phyloP scores from a whole-genome alignment of 345 rosid species.

The Euphorbia peplus region DNA sequence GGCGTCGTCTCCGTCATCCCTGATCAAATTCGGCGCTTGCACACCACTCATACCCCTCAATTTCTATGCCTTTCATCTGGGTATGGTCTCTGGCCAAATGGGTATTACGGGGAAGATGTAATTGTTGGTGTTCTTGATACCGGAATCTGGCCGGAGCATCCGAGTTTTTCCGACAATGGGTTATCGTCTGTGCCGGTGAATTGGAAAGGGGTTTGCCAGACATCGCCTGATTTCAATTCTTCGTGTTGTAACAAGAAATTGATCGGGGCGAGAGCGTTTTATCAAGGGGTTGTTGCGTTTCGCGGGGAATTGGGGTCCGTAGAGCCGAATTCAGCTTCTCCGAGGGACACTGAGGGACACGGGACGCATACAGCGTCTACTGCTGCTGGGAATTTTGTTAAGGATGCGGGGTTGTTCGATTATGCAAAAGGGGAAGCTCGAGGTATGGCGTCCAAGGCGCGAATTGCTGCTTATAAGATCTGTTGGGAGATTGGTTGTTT shows the following conservation, averaged over 20 bases:
- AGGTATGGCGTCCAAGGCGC: slow-evolving; percentile 80
- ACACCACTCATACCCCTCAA: slow-evolving; percentile 74
- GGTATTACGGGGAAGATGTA: slow-evolving; percentile 61
- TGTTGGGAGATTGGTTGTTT: slow-evolving; percentile 81
- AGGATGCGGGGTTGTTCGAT: slow-evolving; percentile 55
- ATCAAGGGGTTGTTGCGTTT: slow-evolving; percentile 50
- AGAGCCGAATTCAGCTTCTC: slow-evolving; percentile 47
- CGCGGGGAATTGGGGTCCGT: slow-evolving; percentile 37
- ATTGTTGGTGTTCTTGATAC: slow-evolving; percentile 83
- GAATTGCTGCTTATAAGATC: slow-evolving; percentile 82
- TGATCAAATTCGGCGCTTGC: slow-evolving; percentile 64
- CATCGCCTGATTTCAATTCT: slow-evolving; percentile 55
- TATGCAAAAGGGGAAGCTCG: slow-evolving; percentile 77
- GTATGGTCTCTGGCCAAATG: slow-evolving; percentile 65
- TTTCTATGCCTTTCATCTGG: slow-evolving; percentile 65
- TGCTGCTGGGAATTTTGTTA: slow-evolving; percentile 67
- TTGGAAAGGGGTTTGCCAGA: slow-evolving; percentile 75
- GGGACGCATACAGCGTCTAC: slow-evolving; percentile 91
- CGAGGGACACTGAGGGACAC: slow-evolving; percentile 85
- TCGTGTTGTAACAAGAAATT: slow-evolving; percentile 66
- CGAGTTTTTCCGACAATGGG: slow-evolving; percentile 53
- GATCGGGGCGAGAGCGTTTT: slow-evolving; percentile 76
- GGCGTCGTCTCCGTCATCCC: slow-evolving; percentile 64
- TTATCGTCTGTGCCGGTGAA: slow-evolving; percentile 47
- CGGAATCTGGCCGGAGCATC: slow-evolving; percentile 81